These are phyloP conservation scores for Fusarium torreyae DNA, from an alignment of 2,329 filamentous ascomycete genomes.

Conservation along the genomic window DNA sequence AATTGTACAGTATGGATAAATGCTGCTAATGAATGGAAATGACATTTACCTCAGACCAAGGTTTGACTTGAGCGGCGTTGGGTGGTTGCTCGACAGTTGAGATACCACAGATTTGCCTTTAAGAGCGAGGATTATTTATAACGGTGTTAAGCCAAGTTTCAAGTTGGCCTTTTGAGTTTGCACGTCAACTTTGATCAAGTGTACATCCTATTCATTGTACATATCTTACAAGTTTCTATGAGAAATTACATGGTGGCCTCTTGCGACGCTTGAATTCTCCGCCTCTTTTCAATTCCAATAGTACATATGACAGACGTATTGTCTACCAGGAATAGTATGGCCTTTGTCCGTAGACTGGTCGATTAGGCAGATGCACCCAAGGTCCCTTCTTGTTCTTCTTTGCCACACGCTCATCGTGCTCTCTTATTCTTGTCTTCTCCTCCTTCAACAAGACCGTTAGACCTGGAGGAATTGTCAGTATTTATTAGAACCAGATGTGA, in stretches of 20 bases:
- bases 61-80: conserved; percentile 18
- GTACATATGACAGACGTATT: conserved; percentile 2
- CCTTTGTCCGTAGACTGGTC: conserved; percentile 85
- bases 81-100: conserved; percentile 13
- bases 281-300: conserved; percentile 15
- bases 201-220: conserved; percentile 54
- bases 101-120: conserved; percentile 21
- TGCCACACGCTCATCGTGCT: conserved; percentile 82
- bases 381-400: conserved; percentile 82
- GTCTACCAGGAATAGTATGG: conserved; percentile 92
- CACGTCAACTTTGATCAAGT: conserved; percentile 40
- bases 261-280: conserved; percentile 10
- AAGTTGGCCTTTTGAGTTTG: not conserved
- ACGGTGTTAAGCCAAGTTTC: not conserved
- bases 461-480: conserved; percentile 62
- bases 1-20: not conserved
- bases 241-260: conserved; percentile 40
- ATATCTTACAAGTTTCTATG: conserved; percentile 54
- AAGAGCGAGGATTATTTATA: conserved; percentile 1
- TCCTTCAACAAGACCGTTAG: conserved; percentile 91
- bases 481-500: not conserved
- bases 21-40: conserved; percentile 9
- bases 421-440: conserved; percentile 88
- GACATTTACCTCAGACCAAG: conserved; percentile 1
- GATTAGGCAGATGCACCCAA: conserved; percentile 91